These are phyloP conservation scores for Torulaspora maleeae DNA, from an alignment of 805 yeast genomes.

Conservation along the genomic window DNA sequence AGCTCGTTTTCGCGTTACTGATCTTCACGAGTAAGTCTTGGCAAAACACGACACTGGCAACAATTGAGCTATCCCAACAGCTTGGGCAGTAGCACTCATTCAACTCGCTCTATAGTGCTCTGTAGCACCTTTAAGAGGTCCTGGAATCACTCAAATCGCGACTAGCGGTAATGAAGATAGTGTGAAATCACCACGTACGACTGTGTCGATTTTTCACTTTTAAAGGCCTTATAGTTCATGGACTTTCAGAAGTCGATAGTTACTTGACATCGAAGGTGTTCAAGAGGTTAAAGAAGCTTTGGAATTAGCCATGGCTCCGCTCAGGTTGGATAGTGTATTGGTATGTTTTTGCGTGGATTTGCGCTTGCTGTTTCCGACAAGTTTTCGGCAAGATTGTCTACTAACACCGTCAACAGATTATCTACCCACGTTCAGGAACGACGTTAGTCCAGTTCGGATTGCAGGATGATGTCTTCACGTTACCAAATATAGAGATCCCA, in stretches of 20 bases:
- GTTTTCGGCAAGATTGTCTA: not conserved
- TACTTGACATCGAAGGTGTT: not conserved
- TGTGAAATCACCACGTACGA: not conserved
- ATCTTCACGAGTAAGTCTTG: not conserved
- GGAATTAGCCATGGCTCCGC: constrained; percentile 25
- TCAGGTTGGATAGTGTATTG: constrained; percentile 31
- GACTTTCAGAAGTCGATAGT: not conserved
- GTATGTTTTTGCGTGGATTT: constrained; percentile 13
- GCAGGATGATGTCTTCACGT: constrained; percentile 53
- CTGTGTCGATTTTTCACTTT: not conserved
- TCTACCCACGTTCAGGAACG: constrained; percentile 72
- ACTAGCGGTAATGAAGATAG: too few relatives aligned
- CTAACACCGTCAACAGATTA: constrained; percentile 37
- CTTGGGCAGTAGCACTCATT: too few relatives aligned
- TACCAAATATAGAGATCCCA: constrained; percentile 75
- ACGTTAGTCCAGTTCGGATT: constrained; percentile 80
- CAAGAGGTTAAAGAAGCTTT: not conserved
- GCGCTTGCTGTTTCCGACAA: not conserved
- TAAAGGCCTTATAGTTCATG: not conserved
- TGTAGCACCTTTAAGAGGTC: too few relatives aligned
- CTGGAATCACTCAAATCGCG: too few relatives aligned
- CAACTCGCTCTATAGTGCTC: too few relatives aligned
- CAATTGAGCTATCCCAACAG: not conserved
- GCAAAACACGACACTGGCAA: not conserved
- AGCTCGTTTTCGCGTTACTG: constrained; percentile 12